These are phyloP conservation scores for Leccinum uliginosum DNA, from an alignment of 768 basidiomycete species.

Conservation along the genomic window DNA sequence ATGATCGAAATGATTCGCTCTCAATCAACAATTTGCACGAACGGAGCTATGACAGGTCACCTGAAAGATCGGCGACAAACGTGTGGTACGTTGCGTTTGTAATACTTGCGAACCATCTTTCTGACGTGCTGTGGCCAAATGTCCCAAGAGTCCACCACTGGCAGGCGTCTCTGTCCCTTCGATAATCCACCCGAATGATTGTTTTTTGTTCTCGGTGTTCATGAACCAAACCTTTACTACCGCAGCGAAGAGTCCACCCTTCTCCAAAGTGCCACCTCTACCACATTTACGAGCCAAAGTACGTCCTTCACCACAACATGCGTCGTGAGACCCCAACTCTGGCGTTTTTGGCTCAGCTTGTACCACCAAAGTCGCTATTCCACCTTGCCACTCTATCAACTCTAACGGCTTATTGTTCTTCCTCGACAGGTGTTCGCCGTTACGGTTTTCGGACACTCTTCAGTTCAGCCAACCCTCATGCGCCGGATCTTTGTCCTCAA, in stretches of 20 bases:
- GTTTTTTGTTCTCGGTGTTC: slow-evolving; percentile 2
- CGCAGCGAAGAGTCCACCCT: not conserved
- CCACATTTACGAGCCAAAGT: not conserved
- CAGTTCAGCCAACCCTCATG: not conserved
- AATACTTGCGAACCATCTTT: slow-evolving; percentile 4
- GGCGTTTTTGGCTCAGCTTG: slow-evolving; percentile 1
- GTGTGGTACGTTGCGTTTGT: slow-evolving; percentile 16
- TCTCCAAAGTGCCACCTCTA: not conserved
- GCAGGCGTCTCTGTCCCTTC: not conserved
- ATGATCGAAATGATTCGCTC: slow-evolving; percentile 8
- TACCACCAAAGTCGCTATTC: slow-evolving; percentile 1
- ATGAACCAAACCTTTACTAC: not conserved
- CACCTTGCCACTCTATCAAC: slow-evolving; percentile 2
- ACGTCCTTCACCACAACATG: slow-evolving; percentile 1
- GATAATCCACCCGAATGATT: not conserved
- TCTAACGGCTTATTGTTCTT: not conserved
- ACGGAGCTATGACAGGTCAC: slow-evolving; percentile 7
- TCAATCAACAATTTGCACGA: slow-evolving; percentile 1
- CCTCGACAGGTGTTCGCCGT: not conserved
- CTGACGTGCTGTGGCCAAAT: slow-evolving; percentile 8
- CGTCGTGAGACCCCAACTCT: not conserved
- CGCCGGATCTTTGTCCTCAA: slow-evolving; percentile 1
- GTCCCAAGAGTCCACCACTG: not conserved
- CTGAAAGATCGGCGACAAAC: slow-evolving; percentile 10
- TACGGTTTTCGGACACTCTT: not conserved